A percentile compares a stretch with the other conserved stretches of the same genome.
Conservation (phyloP, 768 basidiomycete genomes). For the Trametes cinnabarina region DNA sequence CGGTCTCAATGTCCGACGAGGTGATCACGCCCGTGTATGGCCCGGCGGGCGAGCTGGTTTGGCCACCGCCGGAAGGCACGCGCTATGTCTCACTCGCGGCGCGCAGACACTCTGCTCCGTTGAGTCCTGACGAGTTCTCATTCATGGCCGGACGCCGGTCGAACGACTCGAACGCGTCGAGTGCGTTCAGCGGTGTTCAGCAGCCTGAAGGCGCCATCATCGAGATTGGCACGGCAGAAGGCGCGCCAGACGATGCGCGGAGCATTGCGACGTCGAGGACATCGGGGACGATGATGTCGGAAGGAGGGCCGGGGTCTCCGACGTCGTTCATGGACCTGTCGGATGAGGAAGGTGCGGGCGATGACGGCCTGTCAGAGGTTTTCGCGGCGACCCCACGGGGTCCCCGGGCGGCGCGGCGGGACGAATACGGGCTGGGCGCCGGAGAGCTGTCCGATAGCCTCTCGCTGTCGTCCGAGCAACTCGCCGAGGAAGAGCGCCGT, state of each 20-base stretch:
- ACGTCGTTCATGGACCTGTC: conserved; percentile 68
- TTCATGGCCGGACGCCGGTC: conserved; percentile 18
- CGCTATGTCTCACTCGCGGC: conserved; percentile 28
- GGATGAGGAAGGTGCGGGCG: conserved; percentile 49
- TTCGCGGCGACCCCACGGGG: conserved; percentile 32
- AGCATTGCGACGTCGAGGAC: neutral
- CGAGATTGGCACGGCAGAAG: conserved; percentile 25
- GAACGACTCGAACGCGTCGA: conserved; percentile 2
- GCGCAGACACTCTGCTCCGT: conserved; percentile 56
- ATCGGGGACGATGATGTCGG: conserved; percentile 5
- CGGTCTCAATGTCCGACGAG: conserved; percentile 26
- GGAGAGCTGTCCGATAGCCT: conserved; percentile 50
- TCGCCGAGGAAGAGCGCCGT: conserved; percentile 59
- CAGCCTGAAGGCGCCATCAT: conserved; percentile 11
- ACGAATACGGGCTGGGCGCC: conserved; percentile 36
- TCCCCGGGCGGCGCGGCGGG: conserved; percentile 19
- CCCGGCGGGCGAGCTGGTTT: conserved; percentile 18
- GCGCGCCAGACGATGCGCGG: conserved; percentile 18
- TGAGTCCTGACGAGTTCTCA: conserved; percentile 45
- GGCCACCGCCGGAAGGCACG: conserved; percentile 36
- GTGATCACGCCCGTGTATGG: conserved; percentile 18
- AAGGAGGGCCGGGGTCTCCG: conserved; percentile 33
- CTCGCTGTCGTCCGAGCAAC: conserved; percentile 40
- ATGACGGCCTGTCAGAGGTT: conserved; percentile 33
- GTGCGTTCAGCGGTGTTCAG: neutral